Conservation (phyloP, 306 rosid species). For the Fragaria ananassa region DNA sequence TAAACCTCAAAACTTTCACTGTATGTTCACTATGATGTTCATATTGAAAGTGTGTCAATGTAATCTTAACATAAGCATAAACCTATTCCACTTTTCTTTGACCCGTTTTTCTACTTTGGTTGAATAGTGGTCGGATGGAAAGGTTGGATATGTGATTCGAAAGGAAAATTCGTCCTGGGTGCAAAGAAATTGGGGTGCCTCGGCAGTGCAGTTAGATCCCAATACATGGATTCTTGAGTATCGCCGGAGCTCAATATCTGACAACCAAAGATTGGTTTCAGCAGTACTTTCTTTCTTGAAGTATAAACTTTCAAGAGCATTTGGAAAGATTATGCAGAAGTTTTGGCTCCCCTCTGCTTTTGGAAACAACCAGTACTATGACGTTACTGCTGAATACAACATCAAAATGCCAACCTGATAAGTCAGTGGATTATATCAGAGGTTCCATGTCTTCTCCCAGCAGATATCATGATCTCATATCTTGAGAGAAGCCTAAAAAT, state of each 20-base stretch:
- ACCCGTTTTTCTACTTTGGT: not conserved
- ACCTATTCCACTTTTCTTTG: not conserved
- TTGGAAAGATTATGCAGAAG: constrained; percentile 42
- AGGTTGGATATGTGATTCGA: constrained; percentile 44
- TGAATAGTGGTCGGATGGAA: constrained; percentile 76
- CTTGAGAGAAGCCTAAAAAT: constrained; percentile 54
- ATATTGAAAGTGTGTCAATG: not conserved
- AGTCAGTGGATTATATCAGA: constrained; percentile 6
- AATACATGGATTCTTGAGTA: constrained; percentile 90
- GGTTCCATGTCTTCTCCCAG: constrained; percentile 11
- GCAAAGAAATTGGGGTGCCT: constrained; percentile 63
- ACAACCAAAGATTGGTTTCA: constrained; percentile 43
- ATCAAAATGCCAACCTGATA: constrained; percentile 53
- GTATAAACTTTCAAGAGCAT: constrained; percentile 30
- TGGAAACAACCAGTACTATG: constrained; percentile 20
- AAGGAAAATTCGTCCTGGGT: constrained; percentile 69
- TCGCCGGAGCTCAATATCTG: constrained; percentile 41
- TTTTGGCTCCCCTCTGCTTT: constrained; percentile 45
- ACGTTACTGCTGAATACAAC: constrained; percentile 20
- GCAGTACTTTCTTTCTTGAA: constrained; percentile 43
- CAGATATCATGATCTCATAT: constrained; percentile 44
- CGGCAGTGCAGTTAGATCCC: constrained; percentile 72
- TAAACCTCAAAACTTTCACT: constrained; percentile 10
- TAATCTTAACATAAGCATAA: not conserved
- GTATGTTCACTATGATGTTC: not conserved